Evolutionary conservation across 169 alveolate species (phyloP).

Genomic region (Cryptosporidium sp.): DNA sequence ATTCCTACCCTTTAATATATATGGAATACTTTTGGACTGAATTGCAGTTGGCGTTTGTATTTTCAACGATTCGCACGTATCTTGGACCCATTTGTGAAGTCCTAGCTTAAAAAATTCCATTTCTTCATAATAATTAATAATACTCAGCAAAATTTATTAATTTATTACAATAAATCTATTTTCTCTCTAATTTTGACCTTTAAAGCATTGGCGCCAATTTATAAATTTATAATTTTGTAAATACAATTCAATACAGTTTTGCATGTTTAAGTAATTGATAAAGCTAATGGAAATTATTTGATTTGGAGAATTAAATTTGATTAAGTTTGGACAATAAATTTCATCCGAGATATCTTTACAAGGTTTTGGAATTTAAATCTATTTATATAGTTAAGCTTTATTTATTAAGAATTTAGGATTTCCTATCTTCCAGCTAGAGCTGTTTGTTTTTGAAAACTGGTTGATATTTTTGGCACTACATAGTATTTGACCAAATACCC

Average conservation of each 20-base stretch:
- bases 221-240: neutral
- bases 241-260: neutral
- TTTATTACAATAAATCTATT: constrained; percentile 1
- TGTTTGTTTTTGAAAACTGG: neutral
- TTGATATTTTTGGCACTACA: constrained; percentile 7
- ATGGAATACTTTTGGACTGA: constrained; percentile 91
- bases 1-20: constrained; percentile 88
- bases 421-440: constrained; percentile 20
- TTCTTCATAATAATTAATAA: neutral
- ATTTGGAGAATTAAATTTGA: neutral
- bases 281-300: too few species aligned
- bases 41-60: constrained; percentile 90
- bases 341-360: too few species aligned
- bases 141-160: neutral
- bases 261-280: neutral
- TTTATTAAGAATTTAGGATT: too few species aligned
- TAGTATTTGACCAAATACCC: constrained; percentile 61
- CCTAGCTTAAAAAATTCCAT: constrained; percentile 40
- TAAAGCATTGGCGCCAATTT: neutral
- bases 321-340: too few species aligned
- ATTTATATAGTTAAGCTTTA: neutral
- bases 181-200: constrained; percentile 1
- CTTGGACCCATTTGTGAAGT: constrained; percentile 57
- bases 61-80: constrained; percentile 72
- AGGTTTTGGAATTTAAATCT: neutral